Base-by-base conservation (phyloP, 2,329 filamentous ascomycete species). In the Chaetomiaceae sp. region DNA sequence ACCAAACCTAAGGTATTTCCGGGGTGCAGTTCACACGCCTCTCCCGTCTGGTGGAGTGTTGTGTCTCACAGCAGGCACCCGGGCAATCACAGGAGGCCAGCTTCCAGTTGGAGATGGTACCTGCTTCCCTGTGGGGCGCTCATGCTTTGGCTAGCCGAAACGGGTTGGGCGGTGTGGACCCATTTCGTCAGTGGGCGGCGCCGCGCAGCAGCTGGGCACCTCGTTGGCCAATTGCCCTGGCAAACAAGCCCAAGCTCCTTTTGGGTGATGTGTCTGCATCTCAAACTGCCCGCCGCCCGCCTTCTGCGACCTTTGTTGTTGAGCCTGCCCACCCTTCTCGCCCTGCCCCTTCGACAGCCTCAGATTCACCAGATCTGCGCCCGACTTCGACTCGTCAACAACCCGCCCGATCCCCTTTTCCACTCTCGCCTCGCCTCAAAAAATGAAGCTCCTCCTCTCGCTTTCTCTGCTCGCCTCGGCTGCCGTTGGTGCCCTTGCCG, bases 381-480 rank as follows among this genome's bases (percentile, higher is more conserved):
- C 22, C 25, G 6, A 20, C 31, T 12, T 34, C 17, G 22, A 34
- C 19, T 4, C 20, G 4, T 17, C 27, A 7, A 9, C 40, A 11
- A 33, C 23, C 12, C 34, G 15, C 42, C 36, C 49, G 15, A 34
- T 25, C 27, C 27, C n/a, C 9, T 31, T 12, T 12, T 4, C 34
- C 15, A 11, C 8, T 14, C 23, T 17, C 42, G 36, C 57, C 46
- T 33, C 17, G 47, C 8, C 52, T 43, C n/a, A 19, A 7, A 75
- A 60, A 31, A 83, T 82, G 80, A 75, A 78, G 67, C 64, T 78
- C 54, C 60, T 79, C 45, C 58, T 79, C 54, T 71, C 72, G 40
- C 64, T 82, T 34, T 76, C 76, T 58, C 71, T 78, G 45, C 66
- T 82, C 55, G 76, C 78, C 61, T 78, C 78, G 52, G 71, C 76